These are phyloP conservation scores for Chrysosporium keratinophilum DNA, from an alignment of 2,329 filamentous ascomycete genomes.

Conservation along the genomic window DNA sequence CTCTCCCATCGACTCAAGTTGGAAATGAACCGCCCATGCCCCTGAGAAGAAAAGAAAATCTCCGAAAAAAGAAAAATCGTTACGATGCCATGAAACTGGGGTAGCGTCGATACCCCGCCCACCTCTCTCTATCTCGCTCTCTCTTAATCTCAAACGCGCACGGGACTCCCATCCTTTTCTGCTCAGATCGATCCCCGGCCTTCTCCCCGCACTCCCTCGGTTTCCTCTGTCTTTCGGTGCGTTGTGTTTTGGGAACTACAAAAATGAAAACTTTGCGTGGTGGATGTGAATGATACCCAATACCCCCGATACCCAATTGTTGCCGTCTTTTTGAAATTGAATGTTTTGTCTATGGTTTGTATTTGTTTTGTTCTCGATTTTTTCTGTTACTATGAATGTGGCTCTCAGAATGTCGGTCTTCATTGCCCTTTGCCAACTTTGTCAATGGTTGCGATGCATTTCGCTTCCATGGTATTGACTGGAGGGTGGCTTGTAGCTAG, in stretches of 20 bases:
- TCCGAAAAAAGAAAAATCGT: not conserved
- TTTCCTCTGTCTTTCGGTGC: conserved; percentile 11
- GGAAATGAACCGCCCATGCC: not conserved
- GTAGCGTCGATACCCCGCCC: not conserved
- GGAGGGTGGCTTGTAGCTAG: not conserved
- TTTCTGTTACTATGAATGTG: not conserved
- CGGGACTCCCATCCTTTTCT: not conserved
- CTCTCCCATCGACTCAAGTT: not conserved
- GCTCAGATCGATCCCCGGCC: not conserved
- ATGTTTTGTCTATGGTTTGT: conserved; percentile 2
- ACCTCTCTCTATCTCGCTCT: conserved; percentile 1
- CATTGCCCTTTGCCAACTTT: not conserved
- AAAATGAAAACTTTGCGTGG: conserved; percentile 14
- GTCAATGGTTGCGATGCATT: not conserved
- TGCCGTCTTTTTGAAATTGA: conserved; percentile 11
- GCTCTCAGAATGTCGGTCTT: not conserved
- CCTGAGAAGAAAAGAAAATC: not conserved
- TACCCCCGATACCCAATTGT: conserved; percentile 19
- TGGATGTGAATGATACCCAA: conserved; percentile 20
- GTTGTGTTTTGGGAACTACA: conserved; percentile 17
- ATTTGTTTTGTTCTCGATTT: not conserved
- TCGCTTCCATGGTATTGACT: not conserved
- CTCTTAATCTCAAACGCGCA: not conserved
- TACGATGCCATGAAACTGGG: conserved; percentile 9
- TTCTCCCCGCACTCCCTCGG: conserved; percentile 5